phyloP scores from a whole-genome alignment of 2,329 filamentous ascomycete species.

The Colletotrichum noveboracense region DNA sequence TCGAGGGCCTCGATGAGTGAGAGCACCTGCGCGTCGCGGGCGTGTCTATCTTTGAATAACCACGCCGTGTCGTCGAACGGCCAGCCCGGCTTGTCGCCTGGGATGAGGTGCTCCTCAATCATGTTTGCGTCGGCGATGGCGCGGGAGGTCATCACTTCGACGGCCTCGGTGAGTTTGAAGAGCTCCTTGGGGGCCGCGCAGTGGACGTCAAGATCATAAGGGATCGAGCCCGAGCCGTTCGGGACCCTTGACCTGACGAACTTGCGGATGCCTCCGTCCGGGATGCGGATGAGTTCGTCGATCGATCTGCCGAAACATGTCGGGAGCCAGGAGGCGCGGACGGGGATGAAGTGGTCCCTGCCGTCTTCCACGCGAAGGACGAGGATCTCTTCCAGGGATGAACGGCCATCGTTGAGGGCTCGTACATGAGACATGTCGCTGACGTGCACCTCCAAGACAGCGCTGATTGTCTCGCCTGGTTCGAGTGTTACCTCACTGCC shows the following conservation, averaged over 20 bases:
- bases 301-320: slow-evolving; percentile 85
- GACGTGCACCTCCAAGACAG: slow-evolving; percentile 72
- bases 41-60: slow-evolving; percentile 28
- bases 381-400: slow-evolving; percentile 81
- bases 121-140: slow-evolving; percentile 67
- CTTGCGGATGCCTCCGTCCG: slow-evolving; percentile 76
- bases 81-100: slow-evolving; percentile 61
- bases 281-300: slow-evolving; percentile 86
- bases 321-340: slow-evolving; percentile 79
- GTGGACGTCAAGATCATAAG: slow-evolving; percentile 63
- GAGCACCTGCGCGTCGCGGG: slow-evolving; percentile 33
- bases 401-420: slow-evolving; percentile 71
- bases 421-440: slow-evolving; percentile 67
- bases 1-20: slow-evolving; percentile 73
- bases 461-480: slow-evolving; percentile 82
- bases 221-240: slow-evolving; percentile 53
- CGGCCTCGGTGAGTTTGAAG: slow-evolving; percentile 84
- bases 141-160: slow-evolving; percentile 64
- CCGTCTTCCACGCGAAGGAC: slow-evolving; percentile 84
- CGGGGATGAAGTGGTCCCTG: slow-evolving; percentile 88
- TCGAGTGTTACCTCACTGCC: slow-evolving; percentile 69
- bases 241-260: slow-evolving; percentile 41
- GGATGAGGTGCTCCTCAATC: slow-evolving; percentile 58
- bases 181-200: slow-evolving; percentile 88
- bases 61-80: slow-evolving; percentile 56